Percentiles rank a stretch among this genome's conserved stretches.
phyloP scores from a whole-genome alignment of 2,329 filamentous ascomycete genomes.

The Pestalotiopsis sp. region DNA sequence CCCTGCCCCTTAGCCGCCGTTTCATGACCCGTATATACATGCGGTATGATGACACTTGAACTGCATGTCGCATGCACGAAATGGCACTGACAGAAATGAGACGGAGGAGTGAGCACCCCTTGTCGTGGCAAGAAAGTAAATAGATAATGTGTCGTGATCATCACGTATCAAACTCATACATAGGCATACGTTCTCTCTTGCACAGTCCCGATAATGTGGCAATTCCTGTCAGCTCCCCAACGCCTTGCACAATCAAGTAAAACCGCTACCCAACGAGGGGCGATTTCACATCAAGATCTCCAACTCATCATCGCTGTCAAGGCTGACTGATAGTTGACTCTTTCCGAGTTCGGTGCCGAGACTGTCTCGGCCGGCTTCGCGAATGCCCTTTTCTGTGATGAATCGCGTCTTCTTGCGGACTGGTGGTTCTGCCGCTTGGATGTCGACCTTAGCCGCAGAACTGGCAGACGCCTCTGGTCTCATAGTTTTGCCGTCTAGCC shows the following conservation, averaged over 20 bases:
- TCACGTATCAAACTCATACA: not conserved
- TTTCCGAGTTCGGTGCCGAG: slow-evolving; percentile 54
- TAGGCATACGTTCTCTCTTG: not conserved
- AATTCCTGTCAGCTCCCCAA: not conserved
- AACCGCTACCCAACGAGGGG: not conserved
- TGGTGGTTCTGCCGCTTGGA: slow-evolving; percentile 39
- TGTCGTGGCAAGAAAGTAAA: too few relatives aligned
- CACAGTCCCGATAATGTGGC: not conserved
- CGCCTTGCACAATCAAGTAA: not conserved
- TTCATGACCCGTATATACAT: not conserved
- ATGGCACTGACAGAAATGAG: not conserved
- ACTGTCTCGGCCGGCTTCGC: slow-evolving; percentile 76
- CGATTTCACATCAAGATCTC: slow-evolving; percentile 35
- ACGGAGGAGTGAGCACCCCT: not conserved
- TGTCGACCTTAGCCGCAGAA: not conserved
- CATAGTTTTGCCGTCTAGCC: slow-evolving; percentile 33
- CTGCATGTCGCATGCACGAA: not conserved
- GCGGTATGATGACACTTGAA: not conserved
- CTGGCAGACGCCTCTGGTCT: slow-evolving; percentile 30
- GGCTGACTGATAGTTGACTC: slow-evolving; percentile 29
- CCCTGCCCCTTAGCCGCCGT: not conserved
- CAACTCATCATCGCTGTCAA: slow-evolving; percentile 47
- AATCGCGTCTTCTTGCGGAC: slow-evolving; percentile 78
- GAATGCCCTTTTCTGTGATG: slow-evolving; percentile 75
- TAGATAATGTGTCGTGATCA: not conserved